A percentile compares a stretch with the other conserved stretches of the same genome.
These are phyloP conservation scores for Corylus americana DNA, from an alignment of 306 rosid genomes.

Conservation along the genomic window DNA sequence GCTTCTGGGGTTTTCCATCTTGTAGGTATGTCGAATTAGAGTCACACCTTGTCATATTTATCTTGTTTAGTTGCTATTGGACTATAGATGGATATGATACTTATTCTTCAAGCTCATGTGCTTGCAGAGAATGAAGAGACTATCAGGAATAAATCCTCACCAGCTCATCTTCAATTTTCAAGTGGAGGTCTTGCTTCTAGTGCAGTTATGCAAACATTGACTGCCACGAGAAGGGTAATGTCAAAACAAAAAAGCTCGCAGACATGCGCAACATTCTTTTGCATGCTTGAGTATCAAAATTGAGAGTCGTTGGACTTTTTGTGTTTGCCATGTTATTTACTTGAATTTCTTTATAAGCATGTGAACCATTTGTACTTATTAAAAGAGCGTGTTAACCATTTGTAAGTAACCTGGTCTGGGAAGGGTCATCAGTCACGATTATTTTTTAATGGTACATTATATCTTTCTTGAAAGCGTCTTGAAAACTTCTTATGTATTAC, in stretches of 20 bases:
- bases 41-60: not conserved
- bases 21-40: constrained; percentile 53
- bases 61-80: constrained; percentile 17
- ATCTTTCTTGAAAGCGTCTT: not conserved
- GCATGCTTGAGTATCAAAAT: constrained; percentile 16
- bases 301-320: not conserved
- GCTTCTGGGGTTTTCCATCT: constrained; percentile 75
- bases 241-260: not conserved
- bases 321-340: not conserved
- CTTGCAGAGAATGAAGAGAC: constrained; percentile 60
- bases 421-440: not conserved
- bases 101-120: constrained; percentile 29
- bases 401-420: not conserved
- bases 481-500: not conserved
- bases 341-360: not conserved
- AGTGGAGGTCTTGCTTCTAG: constrained; percentile 59
- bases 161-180: constrained; percentile 45
- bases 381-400: not conserved
- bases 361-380: too few relatives aligned
- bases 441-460: not conserved
- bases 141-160: constrained; percentile 39
- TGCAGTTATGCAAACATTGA: constrained; percentile 43
- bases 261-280: not conserved
- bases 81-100: constrained; percentile 11
- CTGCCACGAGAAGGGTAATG: constrained; percentile 55